Base-by-base conservation (phyloP, 2,329 filamentous ascomycete genomes). In the Colletotrichum sp. region DNA sequence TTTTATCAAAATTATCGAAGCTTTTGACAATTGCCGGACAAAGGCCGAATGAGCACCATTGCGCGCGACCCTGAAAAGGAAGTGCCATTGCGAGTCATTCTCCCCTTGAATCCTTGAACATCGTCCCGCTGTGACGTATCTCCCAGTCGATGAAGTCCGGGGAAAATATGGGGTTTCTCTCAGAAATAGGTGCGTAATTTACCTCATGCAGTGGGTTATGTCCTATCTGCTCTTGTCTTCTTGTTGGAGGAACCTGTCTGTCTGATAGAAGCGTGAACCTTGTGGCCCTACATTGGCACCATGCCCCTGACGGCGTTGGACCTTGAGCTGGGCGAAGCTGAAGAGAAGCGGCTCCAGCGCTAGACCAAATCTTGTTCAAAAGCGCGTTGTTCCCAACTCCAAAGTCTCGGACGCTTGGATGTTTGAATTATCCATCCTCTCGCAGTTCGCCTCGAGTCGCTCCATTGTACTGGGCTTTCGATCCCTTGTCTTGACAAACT, bases 41-140 rank as follows among this genome's bases (percentile, higher is more conserved):
- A 61, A 12, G 55, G 29, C 55, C 66, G 54, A 61, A 33, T 16
- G n/a, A 47, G 18, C 36, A 36, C 36, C 34, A 38, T 29, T 38
- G 59, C 13, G 33, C 24, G 24, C 55, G 34, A 59, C 66, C 66
- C 36, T 51, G 36, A 68, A 47, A 47, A 68, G 47, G 36, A 47
- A 36, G 70, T 24, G 3, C 57, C 72, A 58, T 34, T 13, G 36
- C 57, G 72, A 74, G 72, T 74, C 68, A 74, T 66, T 58, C 51
- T 21, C n/a, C 71, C 68, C 68, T 47, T 71, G 62, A 58, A 58
- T 65, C 68, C 68, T 67, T 62, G 68, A 38, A 16, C 9, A 36
- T 71, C 62, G 68, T 61, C 68, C 72, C 72, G 55, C 62, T 66
- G 62, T 73, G 72, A 73, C 72, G 72, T 73, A 66, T n/a, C 34